Evolutionary conservation across 2,329 filamentous ascomycete genomes (phyloP).

Genomic region (Ophiostoma piceae): DNA sequence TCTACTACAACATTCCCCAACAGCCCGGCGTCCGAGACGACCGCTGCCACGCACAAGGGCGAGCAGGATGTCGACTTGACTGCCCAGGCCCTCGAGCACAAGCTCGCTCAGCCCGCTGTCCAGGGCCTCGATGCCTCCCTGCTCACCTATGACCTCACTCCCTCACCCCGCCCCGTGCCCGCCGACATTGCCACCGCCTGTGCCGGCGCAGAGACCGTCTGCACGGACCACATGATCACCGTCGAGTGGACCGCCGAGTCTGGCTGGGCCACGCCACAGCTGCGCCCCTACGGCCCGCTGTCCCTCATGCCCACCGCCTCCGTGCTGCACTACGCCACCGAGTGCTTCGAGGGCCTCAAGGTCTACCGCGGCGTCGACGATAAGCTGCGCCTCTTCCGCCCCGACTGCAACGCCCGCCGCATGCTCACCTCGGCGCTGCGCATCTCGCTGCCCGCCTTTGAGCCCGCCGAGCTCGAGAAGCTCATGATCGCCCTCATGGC

Average conservation of each 20-base stretch:
- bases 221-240: conserved; percentile 86
- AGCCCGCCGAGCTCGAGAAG: conserved; percentile 64
- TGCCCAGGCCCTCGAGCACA: conserved; percentile 45
- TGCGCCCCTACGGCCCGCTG: conserved; percentile 72
- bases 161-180: conserved; percentile 49
- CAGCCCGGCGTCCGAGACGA: conserved; percentile 28
- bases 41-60: conserved; percentile 33
- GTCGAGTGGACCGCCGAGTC: conserved; percentile 57
- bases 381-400: conserved; percentile 71
- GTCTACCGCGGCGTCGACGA: conserved; percentile 74
- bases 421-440: conserved; percentile 56
- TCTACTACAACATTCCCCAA: conserved; percentile 28
- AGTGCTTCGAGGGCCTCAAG: conserved; percentile 85
- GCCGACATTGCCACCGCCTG: conserved; percentile 43
- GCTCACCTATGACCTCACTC: conserved; percentile 51
- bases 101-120: conserved; percentile 37
- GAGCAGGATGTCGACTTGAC: conserved; percentile 41
- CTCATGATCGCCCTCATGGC: conserved; percentile 67
- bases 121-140: conserved; percentile 59
- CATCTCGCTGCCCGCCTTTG: conserved; percentile 70
- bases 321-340: conserved; percentile 81
- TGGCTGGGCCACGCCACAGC: conserved; percentile 69
- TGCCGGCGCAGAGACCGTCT: conserved; percentile 49
- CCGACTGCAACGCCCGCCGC: conserved; percentile 64
- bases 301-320: conserved; percentile 75